Evolutionary conservation across 371 early-diverging fungal species (phyloP), one percentile per base, ranked within the genome.

Genomic region (Blastocladiella emersonii): DNA sequence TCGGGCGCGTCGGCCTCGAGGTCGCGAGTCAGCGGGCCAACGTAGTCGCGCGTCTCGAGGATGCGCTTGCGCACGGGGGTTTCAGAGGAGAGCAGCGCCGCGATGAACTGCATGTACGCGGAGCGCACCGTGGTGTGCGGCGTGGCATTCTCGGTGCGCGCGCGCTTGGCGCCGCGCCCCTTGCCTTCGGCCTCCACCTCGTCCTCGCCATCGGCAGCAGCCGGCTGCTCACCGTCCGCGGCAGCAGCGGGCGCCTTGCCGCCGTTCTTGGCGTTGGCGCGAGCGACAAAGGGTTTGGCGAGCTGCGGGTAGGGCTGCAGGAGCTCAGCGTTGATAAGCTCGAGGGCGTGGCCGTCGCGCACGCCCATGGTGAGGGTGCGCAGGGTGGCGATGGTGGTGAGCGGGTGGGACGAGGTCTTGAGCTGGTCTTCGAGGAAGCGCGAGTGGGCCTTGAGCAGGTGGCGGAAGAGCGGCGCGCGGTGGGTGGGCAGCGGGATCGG

Each of bases 401-500:
- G 25, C n/a, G 39, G 2, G 15, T 36, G 39, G 13, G 12, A 34
- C 15, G 27, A 30, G 27, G 27, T 37, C 27, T 7, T 39, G 39
- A 32, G 60, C 43, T 34, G 25, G 15, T 15, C 23, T 30, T n/a
- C 15, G 13, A 8, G 12, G 44, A 15, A 19, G 30, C 19, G 27
- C 35, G n/a, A n/a, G n/a, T n/a, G n/a, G n/a, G n/a, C n/a, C n/a
- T 10, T 32, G 15, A 59, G 17, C 0, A 59, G 44, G 10, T 10
- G 41, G 2, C 37, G 60, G 43, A 59, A 59, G 8, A 59, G 27
- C 4, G 60, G 60, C 23, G 25, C 10, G n/a, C 60, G 60, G 44
- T 59, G 60, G 27, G 39, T 59, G 15, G 39, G 60, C 21, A 41
- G 32, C 41, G 39, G 39, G 39, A 59, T 59, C 21, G 60, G 60